Conservation (phyloP, 768 basidiomycete genomes). For the Vishniacozyma victoriae region DNA sequence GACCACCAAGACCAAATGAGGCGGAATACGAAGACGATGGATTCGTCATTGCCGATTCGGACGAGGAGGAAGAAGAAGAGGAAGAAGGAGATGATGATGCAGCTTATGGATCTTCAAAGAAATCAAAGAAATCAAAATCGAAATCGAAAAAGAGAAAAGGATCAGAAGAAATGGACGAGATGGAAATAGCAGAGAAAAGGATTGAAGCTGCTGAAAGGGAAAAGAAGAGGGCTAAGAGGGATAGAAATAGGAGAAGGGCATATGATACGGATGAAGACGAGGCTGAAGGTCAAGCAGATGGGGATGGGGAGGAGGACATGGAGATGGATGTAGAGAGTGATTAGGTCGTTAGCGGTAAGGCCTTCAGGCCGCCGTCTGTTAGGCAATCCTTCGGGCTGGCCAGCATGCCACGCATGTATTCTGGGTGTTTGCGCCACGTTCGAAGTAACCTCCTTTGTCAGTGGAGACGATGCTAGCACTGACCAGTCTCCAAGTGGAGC, state of each 20-base stretch:
- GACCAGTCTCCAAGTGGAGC: too few relatives aligned
- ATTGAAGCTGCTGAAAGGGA: constrained; percentile 34
- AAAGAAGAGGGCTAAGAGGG: constrained; percentile 25
- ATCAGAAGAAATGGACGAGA: constrained; percentile 29
- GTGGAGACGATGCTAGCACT: too few relatives aligned
- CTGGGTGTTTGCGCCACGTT: too few relatives aligned
- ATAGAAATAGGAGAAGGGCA: constrained; percentile 25
- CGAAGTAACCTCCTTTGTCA: too few relatives aligned
- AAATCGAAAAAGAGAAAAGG: constrained; percentile 2
- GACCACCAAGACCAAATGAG: constrained; percentile 2
- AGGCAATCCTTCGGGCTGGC: too few relatives aligned
- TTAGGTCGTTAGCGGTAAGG: too few relatives aligned
- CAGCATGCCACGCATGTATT: too few relatives aligned
- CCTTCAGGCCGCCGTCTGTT: too few relatives aligned
- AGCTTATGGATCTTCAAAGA: constrained; percentile 7
- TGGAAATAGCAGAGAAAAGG: constrained; percentile 39
- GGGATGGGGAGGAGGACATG: constrained; percentile 15
- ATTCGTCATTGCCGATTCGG: constrained; percentile 42
- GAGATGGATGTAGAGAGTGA: constrained; percentile 34
- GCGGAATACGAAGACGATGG: constrained; percentile 43
- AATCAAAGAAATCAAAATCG: constrained; percentile 2
- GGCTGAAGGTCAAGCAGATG: constrained; percentile 3
- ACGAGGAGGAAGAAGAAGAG: constrained; percentile 25
- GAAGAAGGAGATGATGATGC: constrained; percentile 12
- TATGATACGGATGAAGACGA: constrained; percentile 27